phyloP scores from a whole-genome alignment of 2,329 filamentous ascomycete species.

The Aureobasidium sp. region DNA sequence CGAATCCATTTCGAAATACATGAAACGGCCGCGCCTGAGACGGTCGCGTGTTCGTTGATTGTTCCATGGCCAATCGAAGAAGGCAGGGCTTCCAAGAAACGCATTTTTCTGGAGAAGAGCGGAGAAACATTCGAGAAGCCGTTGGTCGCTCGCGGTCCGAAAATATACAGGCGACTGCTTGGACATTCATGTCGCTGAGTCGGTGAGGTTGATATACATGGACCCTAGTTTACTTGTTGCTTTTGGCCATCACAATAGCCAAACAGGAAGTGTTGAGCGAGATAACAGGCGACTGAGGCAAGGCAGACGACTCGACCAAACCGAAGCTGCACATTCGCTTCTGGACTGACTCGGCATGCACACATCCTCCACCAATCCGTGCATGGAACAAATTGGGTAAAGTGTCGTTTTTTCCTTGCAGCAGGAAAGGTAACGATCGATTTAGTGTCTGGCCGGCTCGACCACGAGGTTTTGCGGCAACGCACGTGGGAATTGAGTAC shows the following conservation, averaged over 20 bases:
- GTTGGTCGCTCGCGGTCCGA: slow-evolving; percentile 4
- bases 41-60: slow-evolving; percentile 4
- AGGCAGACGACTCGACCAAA: neutral
- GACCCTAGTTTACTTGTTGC: neutral
- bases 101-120: neutral
- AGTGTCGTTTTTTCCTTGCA: neutral
- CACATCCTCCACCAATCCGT: neutral
- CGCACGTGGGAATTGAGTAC: slow-evolving; percentile 5
- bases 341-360: neutral
- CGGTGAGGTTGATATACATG: neutral
- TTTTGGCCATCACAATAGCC: neutral
- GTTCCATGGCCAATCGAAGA: neutral
- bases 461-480: neutral
- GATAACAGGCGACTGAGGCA: neutral
- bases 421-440: neutral
- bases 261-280: neutral
- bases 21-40: slow-evolving; percentile 9
- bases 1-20: neutral
- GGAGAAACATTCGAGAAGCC: slow-evolving; percentile 8
- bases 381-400: neutral
- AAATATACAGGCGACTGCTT: neutral
- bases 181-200: neutral
- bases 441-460: slow-evolving; percentile 1
- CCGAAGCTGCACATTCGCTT: slow-evolving; percentile 1
- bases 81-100: too few species aligned